A percentile compares a stretch with the other conserved stretches of the same genome.
phyloP scores from a whole-genome alignment of 768 basidiomycete genomes.

The Leccinum imitatum region DNA sequence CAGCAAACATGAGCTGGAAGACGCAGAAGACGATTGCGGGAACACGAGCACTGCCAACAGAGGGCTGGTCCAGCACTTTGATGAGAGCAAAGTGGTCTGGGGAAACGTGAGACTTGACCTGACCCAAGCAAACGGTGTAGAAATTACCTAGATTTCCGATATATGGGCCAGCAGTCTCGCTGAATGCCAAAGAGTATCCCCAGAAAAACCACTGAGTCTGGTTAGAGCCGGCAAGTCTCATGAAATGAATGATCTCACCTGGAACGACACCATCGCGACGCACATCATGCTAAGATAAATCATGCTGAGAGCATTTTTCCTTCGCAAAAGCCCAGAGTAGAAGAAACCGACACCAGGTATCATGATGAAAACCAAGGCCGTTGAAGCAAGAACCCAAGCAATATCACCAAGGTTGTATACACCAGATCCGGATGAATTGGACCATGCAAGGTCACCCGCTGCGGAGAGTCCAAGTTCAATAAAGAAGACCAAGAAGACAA shows the following conservation, averaged over 20 bases:
- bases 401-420: conserved; percentile 66
- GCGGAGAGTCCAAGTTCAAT: neutral
- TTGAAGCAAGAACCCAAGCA: conserved; percentile 68
- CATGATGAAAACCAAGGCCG: conserved; percentile 84
- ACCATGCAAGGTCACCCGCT: conserved; percentile 42
- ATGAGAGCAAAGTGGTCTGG: conserved; percentile 82
- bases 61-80: conserved; percentile 72
- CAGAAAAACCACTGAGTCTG: conserved; percentile 87
- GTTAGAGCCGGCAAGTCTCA: neutral
- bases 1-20: conserved; percentile 90
- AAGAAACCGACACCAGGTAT: conserved; percentile 84
- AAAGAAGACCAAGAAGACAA: neutral
- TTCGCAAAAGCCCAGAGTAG: conserved; percentile 86
- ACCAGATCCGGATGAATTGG: conserved; percentile 19
- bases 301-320: conserved; percentile 94
- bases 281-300: conserved; percentile 79
- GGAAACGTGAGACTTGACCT: conserved; percentile 1
- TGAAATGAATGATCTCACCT: conserved; percentile 61
- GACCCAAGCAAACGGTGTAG: neutral
- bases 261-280: conserved; percentile 79
- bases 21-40: conserved; percentile 77
- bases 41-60: conserved; percentile 67
- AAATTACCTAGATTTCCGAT: conserved; percentile 82
- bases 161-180: conserved; percentile 66
- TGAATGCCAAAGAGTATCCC: conserved; percentile 93